A percentile compares a stretch with the other conserved stretches of the same genome.
These are phyloP conservation scores for Lepiota subincarnata DNA, from an alignment of 768 basidiomycete genomes.

Conservation along the genomic window DNA sequence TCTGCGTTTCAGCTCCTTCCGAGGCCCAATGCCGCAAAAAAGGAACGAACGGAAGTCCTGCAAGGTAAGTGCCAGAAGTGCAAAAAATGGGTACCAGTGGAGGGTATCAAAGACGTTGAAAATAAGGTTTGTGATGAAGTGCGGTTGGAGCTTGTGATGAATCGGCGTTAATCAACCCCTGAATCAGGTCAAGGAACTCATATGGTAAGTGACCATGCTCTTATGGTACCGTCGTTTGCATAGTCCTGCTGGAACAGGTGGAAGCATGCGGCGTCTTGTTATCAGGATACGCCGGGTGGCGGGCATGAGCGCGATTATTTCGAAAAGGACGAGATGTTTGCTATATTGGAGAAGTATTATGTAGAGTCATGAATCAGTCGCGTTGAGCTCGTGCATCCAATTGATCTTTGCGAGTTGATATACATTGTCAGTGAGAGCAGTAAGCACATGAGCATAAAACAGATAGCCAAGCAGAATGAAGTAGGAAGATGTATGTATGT, in stretches of 20 bases:
- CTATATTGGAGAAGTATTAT: slow-evolving; percentile 8
- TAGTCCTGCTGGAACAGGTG: slow-evolving; percentile 41
- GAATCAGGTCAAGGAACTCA: slow-evolving; percentile 63
- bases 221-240: neutral
- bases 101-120: slow-evolving; percentile 71
- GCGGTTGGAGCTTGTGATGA: neutral
- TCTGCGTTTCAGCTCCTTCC: slow-evolving; percentile 48
- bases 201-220: slow-evolving; percentile 52
- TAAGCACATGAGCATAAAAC: slow-evolving; percentile 9
- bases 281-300: slow-evolving; percentile 49
- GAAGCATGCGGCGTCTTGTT: slow-evolving; percentile 82
- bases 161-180: neutral
- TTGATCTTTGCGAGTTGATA: slow-evolving; percentile 5
- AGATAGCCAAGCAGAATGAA: slow-evolving; percentile 7
- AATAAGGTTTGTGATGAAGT: slow-evolving; percentile 47
- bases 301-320: slow-evolving; percentile 55
- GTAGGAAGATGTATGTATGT: slow-evolving; percentile 8
- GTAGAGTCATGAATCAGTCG: neutral
- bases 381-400: neutral
- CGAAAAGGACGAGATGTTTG: slow-evolving; percentile 46
- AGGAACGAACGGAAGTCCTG: slow-evolving; percentile 53
- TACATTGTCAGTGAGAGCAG: slow-evolving; percentile 8
- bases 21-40: slow-evolving; percentile 48
- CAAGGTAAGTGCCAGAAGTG: slow-evolving; percentile 83
- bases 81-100: slow-evolving; percentile 63